Evolutionary conservation across 2,329 filamentous ascomycete genomes (phyloP).

Genomic region (Alternaria triticina): DNA sequence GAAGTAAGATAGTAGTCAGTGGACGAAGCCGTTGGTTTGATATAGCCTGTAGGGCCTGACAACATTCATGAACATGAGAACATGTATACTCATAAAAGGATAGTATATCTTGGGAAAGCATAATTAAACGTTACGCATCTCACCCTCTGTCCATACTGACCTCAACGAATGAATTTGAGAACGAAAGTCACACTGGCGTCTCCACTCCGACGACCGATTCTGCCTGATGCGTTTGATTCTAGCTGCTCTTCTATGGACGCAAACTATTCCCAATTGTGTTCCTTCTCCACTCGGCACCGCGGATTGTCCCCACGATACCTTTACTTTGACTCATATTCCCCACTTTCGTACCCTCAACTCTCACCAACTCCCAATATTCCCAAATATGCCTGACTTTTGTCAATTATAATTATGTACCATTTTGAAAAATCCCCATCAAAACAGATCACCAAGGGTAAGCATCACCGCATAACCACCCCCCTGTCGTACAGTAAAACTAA

Average conservation of each 20-base stretch:
- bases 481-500: neutral
- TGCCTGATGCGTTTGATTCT: neutral
- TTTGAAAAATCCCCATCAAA: neutral
- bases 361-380: neutral
- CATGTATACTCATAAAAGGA: neutral
- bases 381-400: fast-evolving
- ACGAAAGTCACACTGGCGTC: neutral
- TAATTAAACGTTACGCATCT: neutral
- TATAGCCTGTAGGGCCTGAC: neutral
- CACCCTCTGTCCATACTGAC: neutral
- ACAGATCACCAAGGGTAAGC: conserved; percentile 5
- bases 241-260: neutral
- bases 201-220: neutral
- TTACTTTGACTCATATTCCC: neutral
- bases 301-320: neutral
- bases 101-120: neutral
- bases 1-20: neutral
- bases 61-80: neutral
- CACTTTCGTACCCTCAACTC: neutral
- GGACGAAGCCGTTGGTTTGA: neutral
- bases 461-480: neutral
- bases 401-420: neutral
- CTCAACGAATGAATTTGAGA: neutral
- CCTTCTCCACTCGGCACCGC: neutral
- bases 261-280: neutral